These are phyloP conservation scores for Trichoderma koningiopsis DNA, from an alignment of 2,329 filamentous ascomycete species.

Conservation along the genomic window DNA sequence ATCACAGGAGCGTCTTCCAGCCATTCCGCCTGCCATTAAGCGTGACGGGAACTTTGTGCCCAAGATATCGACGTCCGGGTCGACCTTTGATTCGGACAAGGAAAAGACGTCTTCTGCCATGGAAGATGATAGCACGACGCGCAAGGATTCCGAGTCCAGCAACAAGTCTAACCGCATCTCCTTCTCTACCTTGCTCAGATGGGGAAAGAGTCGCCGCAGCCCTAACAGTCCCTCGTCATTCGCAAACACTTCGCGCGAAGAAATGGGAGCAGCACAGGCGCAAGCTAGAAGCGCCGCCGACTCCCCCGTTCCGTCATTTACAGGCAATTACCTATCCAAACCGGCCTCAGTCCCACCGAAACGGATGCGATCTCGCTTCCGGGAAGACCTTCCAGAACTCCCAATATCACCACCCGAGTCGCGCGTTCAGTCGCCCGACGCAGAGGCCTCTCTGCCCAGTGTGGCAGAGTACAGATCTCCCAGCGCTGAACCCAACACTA, in stretches of 20 bases:
- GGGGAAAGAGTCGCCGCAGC: slow-evolving; percentile 61
- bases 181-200: slow-evolving; percentile 76
- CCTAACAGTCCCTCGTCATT: slow-evolving; percentile 71
- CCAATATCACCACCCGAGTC: slow-evolving; percentile 85
- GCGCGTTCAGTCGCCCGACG: slow-evolving; percentile 75
- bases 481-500: slow-evolving; percentile 32
- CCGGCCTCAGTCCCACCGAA: slow-evolving; percentile 59
- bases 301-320: slow-evolving; percentile 9
- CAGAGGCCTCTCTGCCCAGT: slow-evolving; percentile 47
- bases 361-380: slow-evolving; percentile 86
- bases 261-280: slow-evolving; percentile 57
- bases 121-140: slow-evolving; percentile 53
- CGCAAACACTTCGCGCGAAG: slow-evolving; percentile 88
- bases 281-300: slow-evolving; percentile 30
- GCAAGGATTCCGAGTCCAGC: slow-evolving; percentile 59
- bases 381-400: slow-evolving; percentile 86
- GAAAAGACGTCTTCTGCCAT: slow-evolving; percentile 41
- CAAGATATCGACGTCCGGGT: slow-evolving; percentile 53
- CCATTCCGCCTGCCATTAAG: slow-evolving; percentile 32
- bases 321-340: slow-evolving; percentile 38
- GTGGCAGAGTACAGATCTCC: slow-evolving; percentile 35
- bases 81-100: slow-evolving; percentile 47
- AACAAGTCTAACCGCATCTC: slow-evolving; percentile 49
- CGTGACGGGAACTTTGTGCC: slow-evolving; percentile 47
- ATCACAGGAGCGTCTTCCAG: slow-evolving; percentile 31